Evolutionary conservation across 106 monocot species (phyloP), one percentile per base, ranked within the genome.

Genomic region (Hemerocallis citrina): DNA sequence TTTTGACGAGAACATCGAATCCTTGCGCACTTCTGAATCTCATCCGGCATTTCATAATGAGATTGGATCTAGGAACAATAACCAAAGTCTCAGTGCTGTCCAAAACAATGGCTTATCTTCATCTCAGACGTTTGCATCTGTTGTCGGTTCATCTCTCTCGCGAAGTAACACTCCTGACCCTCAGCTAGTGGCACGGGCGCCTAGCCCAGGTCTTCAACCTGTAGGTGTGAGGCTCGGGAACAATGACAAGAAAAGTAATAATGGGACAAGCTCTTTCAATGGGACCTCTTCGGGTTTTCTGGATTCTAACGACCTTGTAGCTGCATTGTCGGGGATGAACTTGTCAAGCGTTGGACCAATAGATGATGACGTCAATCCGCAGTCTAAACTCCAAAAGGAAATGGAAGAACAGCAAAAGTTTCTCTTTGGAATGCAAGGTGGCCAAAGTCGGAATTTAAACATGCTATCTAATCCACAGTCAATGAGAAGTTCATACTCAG

Each of bases 171-270:
- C 95, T 52, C 90, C 86, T 41, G 98, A 99, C 72, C 77, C 82
- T 58, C 83, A 79, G 47, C 37, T 82, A n/a, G 28, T 79, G 19
- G 79, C 69, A 62, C 73, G 98, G 73, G 75, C 72, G 55, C 79
- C 88, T 59, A 92, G 85, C 72, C 88, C 98, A 34, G 25, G 82
- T n/a, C 85, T 85, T 71, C 86, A 88, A 40, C 92, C 88, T 65
- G 74, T 92, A 11, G 92, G 92, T 43, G 73, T 75, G 46, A 92
- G 65, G 73, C 63, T 81, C 22, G 40, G 52, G 34, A 22, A 76
- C 9, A 45, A n/a, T 50, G 78, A 86, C n/a, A 89, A 72, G 59
- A 78, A 73, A 44, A 68, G 9, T 33, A 82, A 38, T 33, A 71
- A 63, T 62, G 59, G 66, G 72, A 61, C 65, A 12, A 62, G 34